These are phyloP conservation scores for Lactarius psammicola DNA, from an alignment of 768 basidiomycete genomes.

Conservation along the genomic window DNA sequence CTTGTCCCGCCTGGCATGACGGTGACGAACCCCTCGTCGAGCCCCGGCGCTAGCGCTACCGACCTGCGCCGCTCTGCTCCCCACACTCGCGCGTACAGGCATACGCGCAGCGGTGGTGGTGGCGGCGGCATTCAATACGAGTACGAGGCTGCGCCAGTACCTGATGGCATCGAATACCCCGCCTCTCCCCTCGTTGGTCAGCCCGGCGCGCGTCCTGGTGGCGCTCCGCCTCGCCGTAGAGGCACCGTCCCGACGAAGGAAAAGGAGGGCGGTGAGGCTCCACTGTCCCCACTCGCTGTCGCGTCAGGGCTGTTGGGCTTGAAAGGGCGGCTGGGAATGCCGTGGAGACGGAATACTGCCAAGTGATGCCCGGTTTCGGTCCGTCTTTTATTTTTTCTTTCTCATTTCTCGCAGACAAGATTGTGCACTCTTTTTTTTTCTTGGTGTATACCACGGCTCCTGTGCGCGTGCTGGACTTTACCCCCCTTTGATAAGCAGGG, in stretches of 20 bases:
- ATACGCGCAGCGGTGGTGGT: neutral
- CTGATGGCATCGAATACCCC: conserved; percentile 24
- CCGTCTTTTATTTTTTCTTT: neutral
- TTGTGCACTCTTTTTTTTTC: neutral
- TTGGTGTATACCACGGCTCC: neutral
- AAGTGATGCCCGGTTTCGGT: conserved; percentile 4
- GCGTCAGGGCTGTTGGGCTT: conserved; percentile 12
- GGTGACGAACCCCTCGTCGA: neutral
- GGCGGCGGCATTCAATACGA: neutral
- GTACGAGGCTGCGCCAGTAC: conserved; percentile 26
- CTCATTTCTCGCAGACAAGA: too few species aligned
- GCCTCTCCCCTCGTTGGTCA: conserved; percentile 13
- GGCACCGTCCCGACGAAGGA: neutral
- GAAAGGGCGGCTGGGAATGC: conserved; percentile 9
- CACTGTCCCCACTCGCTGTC: conserved; percentile 5
- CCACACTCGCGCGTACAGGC: conserved; percentile 3
- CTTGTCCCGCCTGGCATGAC: conserved; percentile 10
- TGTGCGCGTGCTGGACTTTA: conserved; percentile 16
- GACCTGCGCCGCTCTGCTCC: neutral
- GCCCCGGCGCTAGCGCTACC: neutral
- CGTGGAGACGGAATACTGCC: conserved; percentile 22
- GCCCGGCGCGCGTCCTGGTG: neutral
- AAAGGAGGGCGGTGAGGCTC: neutral
- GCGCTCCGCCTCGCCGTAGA: neutral
- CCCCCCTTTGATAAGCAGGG: conserved; percentile 11